A percentile compares a stretch with the other conserved stretches of the same genome.
Evolutionary conservation across 257 asterid genomes (phyloP).

Genomic region (Henckelia pumila): DNA sequence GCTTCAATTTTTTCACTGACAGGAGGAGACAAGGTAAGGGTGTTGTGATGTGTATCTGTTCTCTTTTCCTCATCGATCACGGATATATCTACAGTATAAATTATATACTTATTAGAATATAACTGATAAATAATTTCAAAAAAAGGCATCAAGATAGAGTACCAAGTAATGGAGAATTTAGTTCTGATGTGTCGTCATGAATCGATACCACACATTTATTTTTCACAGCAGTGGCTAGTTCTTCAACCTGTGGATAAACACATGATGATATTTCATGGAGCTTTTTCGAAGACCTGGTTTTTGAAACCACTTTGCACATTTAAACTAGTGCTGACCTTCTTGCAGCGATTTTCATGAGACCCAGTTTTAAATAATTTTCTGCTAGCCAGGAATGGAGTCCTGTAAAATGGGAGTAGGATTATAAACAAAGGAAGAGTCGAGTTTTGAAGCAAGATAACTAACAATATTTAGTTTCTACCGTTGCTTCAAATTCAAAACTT

Average conservation of each 20-base stretch:
- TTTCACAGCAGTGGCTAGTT: conserved; percentile 30
- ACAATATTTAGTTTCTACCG: conserved; percentile 33
- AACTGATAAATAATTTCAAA: not conserved
- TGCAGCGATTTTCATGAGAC: conserved; percentile 21
- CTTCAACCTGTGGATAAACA: conserved; percentile 39
- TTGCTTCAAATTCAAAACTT: conserved; percentile 31
- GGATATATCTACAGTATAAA: conserved; percentile 32
- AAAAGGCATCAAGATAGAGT: conserved; percentile 4
- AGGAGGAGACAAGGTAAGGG: conserved; percentile 30
- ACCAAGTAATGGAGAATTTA: conserved; percentile 28
- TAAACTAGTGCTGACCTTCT: conserved; percentile 33
- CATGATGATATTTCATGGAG: not conserved
- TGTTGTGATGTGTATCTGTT: conserved; percentile 1
- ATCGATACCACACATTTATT: conserved; percentile 29
- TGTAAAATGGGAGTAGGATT: conserved; percentile 28
- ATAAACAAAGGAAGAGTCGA: conserved; percentile 11
- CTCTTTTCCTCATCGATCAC: conserved; percentile 28
- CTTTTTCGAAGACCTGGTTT: too few species aligned
- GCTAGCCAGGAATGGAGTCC: conserved; percentile 45
- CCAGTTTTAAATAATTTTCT: conserved; percentile 46
- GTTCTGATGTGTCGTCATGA: conserved; percentile 27
- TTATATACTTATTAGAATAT: conserved; percentile 4
- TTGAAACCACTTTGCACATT: not conserved
- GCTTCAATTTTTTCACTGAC: conserved; percentile 27
- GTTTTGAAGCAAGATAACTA: not conserved